A percentile compares a stretch with the other conserved stretches of the same genome.
These are phyloP conservation scores for Reticulascus tulasneorum DNA, from an alignment of 2,329 filamentous ascomycete genomes.

Conservation along the genomic window DNA sequence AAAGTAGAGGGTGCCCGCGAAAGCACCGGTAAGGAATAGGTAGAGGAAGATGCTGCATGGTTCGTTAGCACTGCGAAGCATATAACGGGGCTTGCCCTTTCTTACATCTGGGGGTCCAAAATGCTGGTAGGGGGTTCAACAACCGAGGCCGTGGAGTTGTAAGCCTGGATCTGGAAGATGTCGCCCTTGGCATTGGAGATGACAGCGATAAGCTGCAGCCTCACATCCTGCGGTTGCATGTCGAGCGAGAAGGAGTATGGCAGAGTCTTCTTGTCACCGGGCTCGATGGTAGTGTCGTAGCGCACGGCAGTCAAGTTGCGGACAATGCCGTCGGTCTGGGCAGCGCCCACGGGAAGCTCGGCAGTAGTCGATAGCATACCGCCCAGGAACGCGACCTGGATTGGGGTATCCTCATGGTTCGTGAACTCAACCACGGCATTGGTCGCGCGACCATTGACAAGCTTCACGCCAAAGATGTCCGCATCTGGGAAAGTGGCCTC, in stretches of 20 bases:
- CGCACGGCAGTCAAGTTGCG: conserved; percentile 79
- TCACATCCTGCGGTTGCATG: conserved; percentile 87
- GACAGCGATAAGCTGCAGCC: conserved; percentile 72
- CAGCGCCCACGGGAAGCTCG: conserved; percentile 44
- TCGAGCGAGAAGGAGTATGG: conserved; percentile 85
- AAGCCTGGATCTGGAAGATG: conserved; percentile 73
- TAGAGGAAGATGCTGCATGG: conserved; percentile 86
- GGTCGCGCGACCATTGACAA: conserved; percentile 87
- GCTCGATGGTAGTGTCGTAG: conserved; percentile 70
- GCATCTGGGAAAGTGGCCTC: conserved; percentile 61
- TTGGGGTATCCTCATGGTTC: conserved; percentile 75
- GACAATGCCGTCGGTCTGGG: conserved; percentile 54
- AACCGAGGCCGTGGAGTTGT: conserved; percentile 77
- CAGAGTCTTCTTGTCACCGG: conserved; percentile 71
- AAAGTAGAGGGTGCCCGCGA: conserved; percentile 82
- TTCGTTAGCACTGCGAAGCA: conserved; percentile 48
- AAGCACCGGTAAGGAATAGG: conserved; percentile 76
- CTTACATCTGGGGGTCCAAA: conserved; percentile 93
- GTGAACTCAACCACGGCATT: conserved; percentile 75
- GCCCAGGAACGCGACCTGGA: conserved; percentile 72
- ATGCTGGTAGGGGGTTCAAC: conserved; percentile 89
- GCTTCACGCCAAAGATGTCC: conserved; percentile 91
- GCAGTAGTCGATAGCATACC: conserved; percentile 64
- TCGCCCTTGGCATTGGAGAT: conserved; percentile 62
- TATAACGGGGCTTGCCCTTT: conserved; percentile 6